Conservation (phyloP, 169 alveolate species). For the Plasmodium sp. region DNA sequence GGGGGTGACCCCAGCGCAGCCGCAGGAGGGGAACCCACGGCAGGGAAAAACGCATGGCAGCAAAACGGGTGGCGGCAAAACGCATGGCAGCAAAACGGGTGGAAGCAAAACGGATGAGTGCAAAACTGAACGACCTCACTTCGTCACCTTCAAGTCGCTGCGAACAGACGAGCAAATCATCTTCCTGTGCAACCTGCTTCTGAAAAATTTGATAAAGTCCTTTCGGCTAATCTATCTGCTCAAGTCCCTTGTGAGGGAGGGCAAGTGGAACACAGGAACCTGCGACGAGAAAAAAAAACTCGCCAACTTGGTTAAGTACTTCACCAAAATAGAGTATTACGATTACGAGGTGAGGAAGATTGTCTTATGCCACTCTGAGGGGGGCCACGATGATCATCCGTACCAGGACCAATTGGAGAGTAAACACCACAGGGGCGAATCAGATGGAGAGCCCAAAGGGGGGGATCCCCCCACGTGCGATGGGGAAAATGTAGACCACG, state of each 20-base stretch:
- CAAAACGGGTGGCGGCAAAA: background rate
- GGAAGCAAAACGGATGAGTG: background rate
- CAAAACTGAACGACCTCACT: background rate
- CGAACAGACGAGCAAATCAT: constrained; percentile 51
- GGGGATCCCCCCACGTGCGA: background rate
- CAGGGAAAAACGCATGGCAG: background rate
- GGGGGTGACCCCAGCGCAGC: background rate
- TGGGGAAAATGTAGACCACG: background rate
- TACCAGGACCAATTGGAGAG: background rate
- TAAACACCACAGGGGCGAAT: background rate
- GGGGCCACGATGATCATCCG: background rate
- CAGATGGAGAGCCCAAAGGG: background rate
- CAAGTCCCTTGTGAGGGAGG: constrained; percentile 7
- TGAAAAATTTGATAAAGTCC: constrained; percentile 66
- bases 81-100: background rate
- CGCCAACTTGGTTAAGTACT: constrained; percentile 35
- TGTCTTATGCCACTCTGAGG: background rate
- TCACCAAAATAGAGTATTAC: constrained; percentile 66
- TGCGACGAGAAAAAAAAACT: constrained; percentile 26
- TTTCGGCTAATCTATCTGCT: constrained; percentile 16
- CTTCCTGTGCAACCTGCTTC: constrained; percentile 35
- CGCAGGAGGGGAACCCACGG: background rate
- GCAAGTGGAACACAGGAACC: constrained; percentile 29
- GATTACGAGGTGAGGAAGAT: constrained; percentile 53
- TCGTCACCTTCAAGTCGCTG: constrained; percentile 5